Conservation (phyloP, 164 flowering plant species). For the Dillenia suffruticosa region DNA sequence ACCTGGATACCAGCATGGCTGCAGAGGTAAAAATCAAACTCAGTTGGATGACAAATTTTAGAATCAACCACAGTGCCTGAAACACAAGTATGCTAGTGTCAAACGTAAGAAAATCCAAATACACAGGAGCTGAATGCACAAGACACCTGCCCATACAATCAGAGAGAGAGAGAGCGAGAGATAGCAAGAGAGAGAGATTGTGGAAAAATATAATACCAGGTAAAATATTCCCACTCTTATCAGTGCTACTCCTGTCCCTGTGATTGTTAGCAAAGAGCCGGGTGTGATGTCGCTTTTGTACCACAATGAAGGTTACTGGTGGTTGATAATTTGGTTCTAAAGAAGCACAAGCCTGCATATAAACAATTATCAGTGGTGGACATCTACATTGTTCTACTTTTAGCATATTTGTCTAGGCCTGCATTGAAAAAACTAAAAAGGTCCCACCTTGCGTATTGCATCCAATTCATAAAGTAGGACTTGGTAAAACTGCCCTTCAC, state of each 20-base stretch:
- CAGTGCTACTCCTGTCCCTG: constrained; percentile 57
- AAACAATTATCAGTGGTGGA: background rate
- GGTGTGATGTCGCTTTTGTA: constrained; percentile 93
- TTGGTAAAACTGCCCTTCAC: constrained; percentile 93
- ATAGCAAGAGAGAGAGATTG: no score
- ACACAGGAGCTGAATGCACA: background rate
- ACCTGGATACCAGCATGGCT: constrained; percentile 99
- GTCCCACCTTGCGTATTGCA: constrained; percentile 76
- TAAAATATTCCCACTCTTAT: constrained; percentile 81
- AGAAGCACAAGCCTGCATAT: constrained; percentile 84
- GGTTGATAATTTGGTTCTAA: constrained; percentile 84
- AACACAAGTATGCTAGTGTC: background rate
- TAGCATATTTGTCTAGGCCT: background rate
- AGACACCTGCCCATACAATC: background rate
- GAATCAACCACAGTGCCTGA: constrained; percentile 90
- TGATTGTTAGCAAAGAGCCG: constrained; percentile 77
- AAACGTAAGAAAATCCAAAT: background rate
- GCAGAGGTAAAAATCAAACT: constrained; percentile 91
- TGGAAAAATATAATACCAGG: constrained; percentile 42
- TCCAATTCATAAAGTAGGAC: constrained; percentile 76
- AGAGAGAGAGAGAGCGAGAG: no score
- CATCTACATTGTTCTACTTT: background rate
- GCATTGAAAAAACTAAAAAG: background rate
- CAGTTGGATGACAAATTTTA: constrained; percentile 88
- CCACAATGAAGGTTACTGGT: constrained; percentile 85